Percentiles rank a stretch among this genome's conserved stretches.
Conservation (phyloP, 2,329 filamentous ascomycete species). For the Aureobasidium musti region DNA sequence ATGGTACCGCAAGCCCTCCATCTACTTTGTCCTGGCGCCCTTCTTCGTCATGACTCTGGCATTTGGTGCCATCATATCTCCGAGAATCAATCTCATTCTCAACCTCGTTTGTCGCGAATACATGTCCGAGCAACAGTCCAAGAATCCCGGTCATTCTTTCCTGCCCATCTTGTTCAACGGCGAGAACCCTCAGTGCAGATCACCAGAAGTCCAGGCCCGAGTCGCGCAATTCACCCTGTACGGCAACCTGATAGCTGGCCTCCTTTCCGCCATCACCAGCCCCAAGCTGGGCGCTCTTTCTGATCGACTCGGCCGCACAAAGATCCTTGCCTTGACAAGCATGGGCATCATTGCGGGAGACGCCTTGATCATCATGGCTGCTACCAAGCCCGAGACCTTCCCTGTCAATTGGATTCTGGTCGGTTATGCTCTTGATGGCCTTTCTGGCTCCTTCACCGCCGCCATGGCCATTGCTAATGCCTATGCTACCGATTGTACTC, state of each 20-base stretch:
- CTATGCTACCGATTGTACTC: slow-evolving; percentile 86
- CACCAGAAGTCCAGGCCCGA: slow-evolving; percentile 72
- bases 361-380: slow-evolving; percentile 74
- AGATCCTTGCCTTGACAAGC: slow-evolving; percentile 71
- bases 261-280: slow-evolving; percentile 76
- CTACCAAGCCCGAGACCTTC: slow-evolving; percentile 69
- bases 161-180: slow-evolving; percentile 64
- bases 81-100: slow-evolving; percentile 83
- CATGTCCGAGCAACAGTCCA: slow-evolving; percentile 65
- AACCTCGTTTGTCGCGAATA: slow-evolving; percentile 82
- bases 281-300: slow-evolving; percentile 83
- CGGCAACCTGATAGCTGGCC: slow-evolving; percentile 71
- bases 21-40: slow-evolving; percentile 80
- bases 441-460: slow-evolving; percentile 85
- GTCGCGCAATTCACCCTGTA: slow-evolving; percentile 79
- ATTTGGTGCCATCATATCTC: slow-evolving; percentile 82
- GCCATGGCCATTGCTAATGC: slow-evolving; percentile 78
- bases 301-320: slow-evolving; percentile 80
- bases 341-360: slow-evolving; percentile 74
- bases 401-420: slow-evolving; percentile 78
- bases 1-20: slow-evolving; percentile 66
- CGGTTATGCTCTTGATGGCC: slow-evolving; percentile 75
- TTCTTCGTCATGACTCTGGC: slow-evolving; percentile 81
- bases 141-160: slow-evolving; percentile 62
- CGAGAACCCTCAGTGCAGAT: slow-evolving; percentile 77